Base-by-base conservation (phyloP, 768 basidiomycete species). In the Mycena floridula region DNA sequence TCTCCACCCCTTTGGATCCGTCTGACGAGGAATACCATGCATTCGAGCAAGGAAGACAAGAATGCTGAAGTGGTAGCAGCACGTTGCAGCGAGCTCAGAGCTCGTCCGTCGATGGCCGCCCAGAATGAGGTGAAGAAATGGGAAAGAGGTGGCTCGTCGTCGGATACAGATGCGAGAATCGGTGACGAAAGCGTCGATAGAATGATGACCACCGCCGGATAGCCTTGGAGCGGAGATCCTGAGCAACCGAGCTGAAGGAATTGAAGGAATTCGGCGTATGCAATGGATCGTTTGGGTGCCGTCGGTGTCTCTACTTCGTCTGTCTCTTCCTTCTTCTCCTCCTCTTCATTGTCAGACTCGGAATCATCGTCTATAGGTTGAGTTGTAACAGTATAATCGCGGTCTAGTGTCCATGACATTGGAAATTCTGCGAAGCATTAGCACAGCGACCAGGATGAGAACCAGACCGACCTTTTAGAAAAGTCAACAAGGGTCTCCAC, bases 191-290 rank as follows among this genome's bases (percentile, higher is more conserved):
- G 76, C 0, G 89, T 92, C 2, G 90, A 87, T 12, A 97, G 58
- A 21, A 93, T 72, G 21, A 96, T 70, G 15, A 96, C 65, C 22
- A 95, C 72, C 2, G 82, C 72, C 0, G 90, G 91, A 59, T 96
- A 98, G 2, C 86, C 87, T 50, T 85, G 74, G 1, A 79, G 58
- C 0, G 91, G 85, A 4, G 83, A 78, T 1, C 86, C 85, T n/a
- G 79, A 76, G 59, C 92, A 96, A 9, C 83, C 89, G 1, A 78
- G 64, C 44, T 81, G 68, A 18, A 97, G 74, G 65, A 93, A 96
- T 27, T 72, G 74, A 18, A 92, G 65, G 62, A 97, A 93, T 40
- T 85, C 81, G 12, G 55, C 60, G 55, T 86, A 95, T 2, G 81
- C 77, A 20, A 56, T 54, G 8, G 73, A 77, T 22, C 55, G 53